Evolutionary conservation across 768 basidiomycete species (phyloP), one percentile per base, ranked within the genome.

Genomic region (Botryobasidium botryosum): DNA sequence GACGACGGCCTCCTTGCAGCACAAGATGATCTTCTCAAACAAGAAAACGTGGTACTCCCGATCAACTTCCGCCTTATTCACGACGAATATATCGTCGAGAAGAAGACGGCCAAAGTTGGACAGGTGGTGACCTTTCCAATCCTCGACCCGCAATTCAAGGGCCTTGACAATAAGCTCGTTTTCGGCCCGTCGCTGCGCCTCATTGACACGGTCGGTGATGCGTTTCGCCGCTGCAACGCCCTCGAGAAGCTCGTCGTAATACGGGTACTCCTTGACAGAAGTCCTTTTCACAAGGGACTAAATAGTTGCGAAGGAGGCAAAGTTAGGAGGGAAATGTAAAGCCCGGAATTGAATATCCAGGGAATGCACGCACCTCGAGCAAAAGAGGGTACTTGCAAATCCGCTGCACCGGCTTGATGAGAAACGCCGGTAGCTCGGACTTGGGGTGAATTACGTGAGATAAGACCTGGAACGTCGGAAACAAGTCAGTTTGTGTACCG

Each of bases 81-180:
- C 94, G 47, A 79, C 76, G 61, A 97, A 97, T 45, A 88, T 73
- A 59, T 96, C 94, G 59, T 97, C 91, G 25, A 97, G 73, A 27
- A 92, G 70, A 44, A 99, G 79, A 53, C 85, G 77, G 49, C 94
- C 94, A 52, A 99, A 97, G 59, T 88, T 84, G 53, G 77, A 77
- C 31, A 96, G 70, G 53, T 92, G 85, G 61, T 99, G 94, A 8
- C 92, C 92, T 61, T 97, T 97, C 94, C 94, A 99, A 60, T 99
- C 94, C 52, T 91, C 87, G 38, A 99, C 88, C 36, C 94, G 78
- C 24, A 67, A 66, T 50, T 78, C 70, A 6, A 99, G 73, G 53
- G 79, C 83, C 61, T 81, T 75, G 45, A 94, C 88, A 4, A 88
- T 94, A 54, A 79, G 79, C 35, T 78, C 68, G 55, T 99, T 97